Conservation (phyloP, 2,329 filamentous ascomycete species). For the Endocalyx cinctus region DNA sequence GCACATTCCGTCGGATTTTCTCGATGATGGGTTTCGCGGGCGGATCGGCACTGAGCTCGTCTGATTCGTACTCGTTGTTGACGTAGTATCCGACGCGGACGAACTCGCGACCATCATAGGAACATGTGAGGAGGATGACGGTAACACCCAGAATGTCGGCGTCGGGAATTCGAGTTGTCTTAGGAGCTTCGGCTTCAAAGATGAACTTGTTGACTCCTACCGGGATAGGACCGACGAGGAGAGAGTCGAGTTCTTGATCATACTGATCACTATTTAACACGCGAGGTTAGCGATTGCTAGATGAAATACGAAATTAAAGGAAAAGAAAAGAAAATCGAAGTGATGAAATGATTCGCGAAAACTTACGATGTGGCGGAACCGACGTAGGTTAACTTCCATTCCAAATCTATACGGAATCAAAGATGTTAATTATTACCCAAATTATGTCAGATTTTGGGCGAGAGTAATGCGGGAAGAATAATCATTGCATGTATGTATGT, state of each 20-base stretch:
- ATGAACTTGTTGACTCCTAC: slow-evolving; percentile 98
- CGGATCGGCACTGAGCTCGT: slow-evolving; percentile 83
- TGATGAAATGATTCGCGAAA: slow-evolving; percentile 4
- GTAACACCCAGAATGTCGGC: slow-evolving; percentile 96
- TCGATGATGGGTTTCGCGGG: slow-evolving; percentile 91
- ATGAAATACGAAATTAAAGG: no score
- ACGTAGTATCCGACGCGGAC: slow-evolving; percentile 99
- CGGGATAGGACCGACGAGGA: slow-evolving; percentile 95
- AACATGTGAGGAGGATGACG: slow-evolving; percentile 91
- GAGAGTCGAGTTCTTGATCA: slow-evolving; percentile 95
- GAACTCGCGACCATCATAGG: slow-evolving; percentile 94
- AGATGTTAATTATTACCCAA: not conserved
- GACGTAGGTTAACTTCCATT: slow-evolving; percentile 99
- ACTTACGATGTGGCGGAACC: slow-evolving; percentile 94
- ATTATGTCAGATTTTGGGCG: no score
- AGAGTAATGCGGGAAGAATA: no score
- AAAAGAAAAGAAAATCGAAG: no score
- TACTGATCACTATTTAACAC: slow-evolving; percentile 78
- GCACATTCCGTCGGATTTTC: slow-evolving; percentile 83
- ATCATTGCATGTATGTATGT: not conserved
- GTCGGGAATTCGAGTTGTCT: slow-evolving; percentile 84
- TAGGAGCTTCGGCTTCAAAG: slow-evolving; percentile 91
- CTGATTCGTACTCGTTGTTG: slow-evolving; percentile 97
- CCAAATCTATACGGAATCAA: slow-evolving; percentile 60
- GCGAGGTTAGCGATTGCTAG: slow-evolving; percentile 20